phyloP scores from a whole-genome alignment of 2,329 filamentous ascomycete species.

The Aspergillus ruber region DNA sequence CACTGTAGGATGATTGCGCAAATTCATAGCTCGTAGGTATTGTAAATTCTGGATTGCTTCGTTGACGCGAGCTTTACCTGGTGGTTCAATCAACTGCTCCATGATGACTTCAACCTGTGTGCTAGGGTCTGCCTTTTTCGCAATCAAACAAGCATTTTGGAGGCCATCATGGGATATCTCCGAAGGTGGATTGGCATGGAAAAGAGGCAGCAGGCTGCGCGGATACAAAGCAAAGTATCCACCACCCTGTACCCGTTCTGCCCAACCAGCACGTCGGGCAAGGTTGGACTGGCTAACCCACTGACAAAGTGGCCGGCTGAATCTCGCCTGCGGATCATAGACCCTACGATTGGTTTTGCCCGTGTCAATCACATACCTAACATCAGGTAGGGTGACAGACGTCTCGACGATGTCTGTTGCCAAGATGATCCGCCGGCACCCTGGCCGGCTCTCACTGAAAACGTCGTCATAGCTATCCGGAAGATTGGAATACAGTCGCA shows the following conservation, averaged over 20 bases:
- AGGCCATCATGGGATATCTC: conserved; percentile 42
- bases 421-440: conserved; percentile 45
- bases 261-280: conserved; percentile 45
- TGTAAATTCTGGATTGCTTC: conserved; percentile 35
- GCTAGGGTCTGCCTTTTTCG: conserved; percentile 35
- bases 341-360: conserved; percentile 37
- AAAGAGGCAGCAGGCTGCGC: conserved; percentile 25
- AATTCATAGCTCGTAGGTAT: conserved; percentile 38
- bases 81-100: conserved; percentile 41
- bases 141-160: conserved; percentile 39
- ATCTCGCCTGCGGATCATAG: conserved; percentile 36
- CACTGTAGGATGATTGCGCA: conserved; percentile 38
- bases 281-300: conserved; percentile 46
- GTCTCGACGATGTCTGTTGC: conserved; percentile 49
- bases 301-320: conserved; percentile 33
- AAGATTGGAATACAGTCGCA: conserved; percentile 43
- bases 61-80: conserved; percentile 29
- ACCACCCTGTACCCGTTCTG: conserved; percentile 44
- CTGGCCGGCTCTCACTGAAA: conserved; percentile 33
- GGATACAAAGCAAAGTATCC: conserved; percentile 47
- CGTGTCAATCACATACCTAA: conserved; percentile 45
- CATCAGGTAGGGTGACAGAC: conserved; percentile 47
- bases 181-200: conserved; percentile 29
- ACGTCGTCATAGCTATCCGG: conserved; percentile 39
- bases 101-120: conserved; percentile 38